Base-by-base conservation (phyloP, 306 rosid genomes). In the Canavalia gladiata region DNA sequence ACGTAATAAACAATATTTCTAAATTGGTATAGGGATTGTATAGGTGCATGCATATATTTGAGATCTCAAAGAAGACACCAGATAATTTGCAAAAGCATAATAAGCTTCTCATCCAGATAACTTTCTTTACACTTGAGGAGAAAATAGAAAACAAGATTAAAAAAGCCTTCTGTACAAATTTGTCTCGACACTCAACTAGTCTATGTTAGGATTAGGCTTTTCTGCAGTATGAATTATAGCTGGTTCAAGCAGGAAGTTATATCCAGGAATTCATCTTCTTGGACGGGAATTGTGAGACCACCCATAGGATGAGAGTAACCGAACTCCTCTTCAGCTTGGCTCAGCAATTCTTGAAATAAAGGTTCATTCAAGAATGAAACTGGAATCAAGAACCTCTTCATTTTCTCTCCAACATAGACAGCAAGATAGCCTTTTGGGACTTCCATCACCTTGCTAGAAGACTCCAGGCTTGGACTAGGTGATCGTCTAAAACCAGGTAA, bases 291-390 rank as follows among this genome's bases (percentile, higher is more conserved):
- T 74, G 90, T 86, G 51, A 87, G 77, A 35, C 89, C 88, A 6
- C 88, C 87, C 85, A 84, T 87, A 6, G 91, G 90, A 74, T 84
- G 93, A 62, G 70, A 35, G 63, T 66, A 83, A 28, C 89, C 87
- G 3, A 84, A 89, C 68, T 87, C 92, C 64, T 86, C 87, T 68
- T 86, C 88, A 6, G 86, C 79, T 64, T 67, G 77, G 45, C 51
- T 58, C 3, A 87, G 67, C 64, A 87, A 71, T n/a, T 84, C 83
- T 43, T 50, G 82, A 41, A 91, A 89, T 5, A 76, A 59, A 62
- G 87, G 82, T 8, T 87, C 65, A 29, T 87, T 83, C 78, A 90
- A 62, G 80, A 69, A 82, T 7, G 87, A 81, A 45, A 83, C 28
- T 0, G 88, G 90, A 54, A 90, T 78, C 78, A 78, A 75, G 52